phyloP scores from a whole-genome alignment of 202 grass and related monocot genomes.

The Setaria viridis region DNA sequence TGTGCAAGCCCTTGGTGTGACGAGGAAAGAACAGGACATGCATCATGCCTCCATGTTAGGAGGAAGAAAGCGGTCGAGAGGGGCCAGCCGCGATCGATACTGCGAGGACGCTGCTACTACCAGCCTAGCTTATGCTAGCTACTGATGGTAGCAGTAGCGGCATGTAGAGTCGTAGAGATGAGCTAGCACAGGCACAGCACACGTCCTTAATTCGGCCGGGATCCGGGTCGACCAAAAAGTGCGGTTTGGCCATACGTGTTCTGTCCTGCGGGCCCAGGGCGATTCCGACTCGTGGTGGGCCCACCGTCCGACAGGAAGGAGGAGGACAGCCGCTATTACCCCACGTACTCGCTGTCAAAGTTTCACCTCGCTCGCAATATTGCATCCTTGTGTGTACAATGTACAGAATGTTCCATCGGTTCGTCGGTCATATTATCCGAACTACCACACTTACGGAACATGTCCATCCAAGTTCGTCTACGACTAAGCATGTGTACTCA shows the following conservation, averaged over 20 bases:
- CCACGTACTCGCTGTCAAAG: conserved; percentile 32
- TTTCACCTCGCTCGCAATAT: too few species aligned
- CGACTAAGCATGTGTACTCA: too few species aligned
- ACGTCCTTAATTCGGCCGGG: neutral
- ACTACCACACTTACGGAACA: too few species aligned
- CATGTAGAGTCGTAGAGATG: neutral
- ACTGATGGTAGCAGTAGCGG: neutral
- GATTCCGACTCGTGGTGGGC: neutral
- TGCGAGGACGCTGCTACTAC: neutral
- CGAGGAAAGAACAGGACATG: conserved; percentile 46
- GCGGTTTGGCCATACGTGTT: conserved; percentile 22
- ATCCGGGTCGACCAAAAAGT: conserved; percentile 32
- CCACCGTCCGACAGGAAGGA: conserved; percentile 31
- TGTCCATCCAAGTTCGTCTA: too few species aligned
- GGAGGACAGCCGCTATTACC: conserved; percentile 37
- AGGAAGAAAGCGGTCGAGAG: conserved; percentile 34
- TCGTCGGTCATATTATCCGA: too few species aligned
- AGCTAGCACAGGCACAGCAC: neutral
- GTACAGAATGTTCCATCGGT: too few species aligned
- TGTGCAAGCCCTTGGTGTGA: conserved; percentile 39
- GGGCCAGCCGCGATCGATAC: neutral
- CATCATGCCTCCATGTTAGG: conserved; percentile 43
- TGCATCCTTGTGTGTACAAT: too few species aligned
- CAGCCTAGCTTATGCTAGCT: neutral
- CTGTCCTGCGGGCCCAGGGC: neutral